phyloP scores from a whole-genome alignment of 805 yeast genomes.

The Saturnispora sekii region DNA sequence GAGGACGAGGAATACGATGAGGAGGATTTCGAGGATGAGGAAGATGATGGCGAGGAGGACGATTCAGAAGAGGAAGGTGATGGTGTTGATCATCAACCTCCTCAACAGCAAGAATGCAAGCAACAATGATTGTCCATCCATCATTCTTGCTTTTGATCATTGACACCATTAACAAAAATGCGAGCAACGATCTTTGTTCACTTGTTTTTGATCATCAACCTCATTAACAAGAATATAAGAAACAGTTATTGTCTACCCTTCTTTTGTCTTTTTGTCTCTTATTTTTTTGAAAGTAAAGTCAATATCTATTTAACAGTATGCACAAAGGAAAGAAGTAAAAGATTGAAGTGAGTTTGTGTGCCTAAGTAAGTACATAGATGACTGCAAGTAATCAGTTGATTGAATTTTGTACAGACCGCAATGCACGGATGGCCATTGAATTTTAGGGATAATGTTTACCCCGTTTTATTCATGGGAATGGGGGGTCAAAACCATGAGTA shows the following conservation, averaged over 20 bases:
- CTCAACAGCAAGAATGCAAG: constrained; percentile 70
- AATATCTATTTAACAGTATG: too few species aligned
- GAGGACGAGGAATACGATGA: constrained; percentile 49
- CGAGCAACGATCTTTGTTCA: neutral
- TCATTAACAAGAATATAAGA: too few species aligned
- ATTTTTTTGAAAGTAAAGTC: too few species aligned
- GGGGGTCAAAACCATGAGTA: too few species aligned
- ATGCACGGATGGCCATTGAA: too few species aligned
- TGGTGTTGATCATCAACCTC: constrained; percentile 34
- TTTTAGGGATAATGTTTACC: too few species aligned
- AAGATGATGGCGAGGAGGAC: constrained; percentile 54
- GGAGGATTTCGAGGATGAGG: constrained; percentile 50
- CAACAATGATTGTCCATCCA: constrained; percentile 36
- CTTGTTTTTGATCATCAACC: neutral
- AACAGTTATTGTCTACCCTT: neutral
- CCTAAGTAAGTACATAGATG: too few species aligned
- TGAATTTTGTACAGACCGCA: too few species aligned
- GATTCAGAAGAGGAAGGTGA: constrained; percentile 35
- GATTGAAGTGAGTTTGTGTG: too few species aligned
- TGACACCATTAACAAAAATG: neutral
- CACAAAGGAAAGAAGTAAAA: too few species aligned
- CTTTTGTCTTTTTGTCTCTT: neutral
- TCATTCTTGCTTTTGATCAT: neutral
- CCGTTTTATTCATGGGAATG: too few species aligned
- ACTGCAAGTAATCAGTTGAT: too few species aligned